Evolutionary conservation across 192 early-diverging fungal species (phyloP).

Genomic region (Umbelopsis isabellina): DNA sequence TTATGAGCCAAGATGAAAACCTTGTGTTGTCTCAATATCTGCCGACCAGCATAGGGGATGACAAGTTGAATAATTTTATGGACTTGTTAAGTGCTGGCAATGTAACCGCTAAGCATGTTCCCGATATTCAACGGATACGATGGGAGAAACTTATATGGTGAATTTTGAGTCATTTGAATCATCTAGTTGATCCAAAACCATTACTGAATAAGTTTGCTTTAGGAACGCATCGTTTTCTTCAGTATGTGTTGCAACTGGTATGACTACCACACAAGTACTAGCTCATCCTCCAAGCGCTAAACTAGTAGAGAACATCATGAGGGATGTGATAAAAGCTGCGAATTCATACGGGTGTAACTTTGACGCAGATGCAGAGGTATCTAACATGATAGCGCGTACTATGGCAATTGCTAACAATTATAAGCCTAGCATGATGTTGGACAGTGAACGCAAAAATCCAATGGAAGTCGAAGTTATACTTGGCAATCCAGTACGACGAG

Average conservation of each 20-base stretch:
- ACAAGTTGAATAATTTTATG: constrained; percentile 33
- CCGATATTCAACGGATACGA: constrained; percentile 63
- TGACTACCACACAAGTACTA: constrained; percentile 60
- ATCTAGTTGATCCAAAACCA: neutral
- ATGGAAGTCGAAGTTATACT: constrained; percentile 50
- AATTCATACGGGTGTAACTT: constrained; percentile 49
- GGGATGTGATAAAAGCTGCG: constrained; percentile 59
- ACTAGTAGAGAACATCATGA: constrained; percentile 51
- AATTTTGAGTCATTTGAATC: neutral
- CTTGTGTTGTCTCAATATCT: constrained; percentile 48
- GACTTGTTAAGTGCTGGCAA: constrained; percentile 47
- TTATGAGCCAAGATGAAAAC: constrained; percentile 46
- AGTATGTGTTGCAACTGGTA: constrained; percentile 61
- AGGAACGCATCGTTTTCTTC: constrained; percentile 75
- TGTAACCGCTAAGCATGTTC: constrained; percentile 39
- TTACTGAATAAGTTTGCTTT: constrained; percentile 4
- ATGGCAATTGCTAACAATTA: constrained; percentile 39
- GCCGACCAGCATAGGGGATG: neutral
- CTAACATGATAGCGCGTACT: constrained; percentile 43
- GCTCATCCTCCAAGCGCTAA: constrained; percentile 45
- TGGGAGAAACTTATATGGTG: constrained; percentile 78
- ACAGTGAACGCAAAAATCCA: constrained; percentile 44
- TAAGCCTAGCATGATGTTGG: constrained; percentile 50
- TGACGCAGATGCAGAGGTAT: constrained; percentile 33
- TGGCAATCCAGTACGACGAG: constrained; percentile 38